Percentiles rank a stretch among this genome's conserved stretches.
These are phyloP conservation scores for Calendula officinalis DNA, from an alignment of 129 eudicot genomes.

Conservation along the genomic window DNA sequence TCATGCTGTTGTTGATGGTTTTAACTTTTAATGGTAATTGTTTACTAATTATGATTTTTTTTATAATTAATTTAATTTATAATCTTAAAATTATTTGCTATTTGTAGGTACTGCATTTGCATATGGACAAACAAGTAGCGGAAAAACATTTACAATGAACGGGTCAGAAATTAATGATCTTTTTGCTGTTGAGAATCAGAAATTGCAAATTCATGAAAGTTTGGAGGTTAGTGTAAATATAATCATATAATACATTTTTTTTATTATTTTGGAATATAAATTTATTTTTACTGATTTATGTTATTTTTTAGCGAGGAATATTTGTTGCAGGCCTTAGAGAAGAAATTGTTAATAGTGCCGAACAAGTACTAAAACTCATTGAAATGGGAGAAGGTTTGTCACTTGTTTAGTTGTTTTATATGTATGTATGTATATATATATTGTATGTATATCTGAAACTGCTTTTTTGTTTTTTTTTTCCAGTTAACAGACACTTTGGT, in stretches of 20 bases:
- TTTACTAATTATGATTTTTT: no score
- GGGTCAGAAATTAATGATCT: constrained; percentile 92
- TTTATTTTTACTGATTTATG: constrained; percentile 5
- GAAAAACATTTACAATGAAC: no score
- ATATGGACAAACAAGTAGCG: no score
- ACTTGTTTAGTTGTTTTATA: no score
- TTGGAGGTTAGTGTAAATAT: no score
- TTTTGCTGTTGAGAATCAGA: constrained; percentile 68
- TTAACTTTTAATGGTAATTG: no score
- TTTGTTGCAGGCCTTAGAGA: constrained; percentile 96
- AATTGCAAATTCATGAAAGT: constrained; percentile 79
- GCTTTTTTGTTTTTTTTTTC: constrained; percentile 16
- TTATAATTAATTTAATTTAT: no score
- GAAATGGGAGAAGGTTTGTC: constrained; percentile 92
- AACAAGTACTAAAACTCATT: constrained; percentile 80
- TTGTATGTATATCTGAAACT: constrained; percentile 14
- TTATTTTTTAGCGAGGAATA: constrained; percentile 59
- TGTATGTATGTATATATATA: no score
- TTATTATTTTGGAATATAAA: not conserved
- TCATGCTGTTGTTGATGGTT: no score
- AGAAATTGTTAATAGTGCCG: constrained; percentile 82
- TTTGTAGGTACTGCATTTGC: no score
- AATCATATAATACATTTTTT: constrained; percentile 51
- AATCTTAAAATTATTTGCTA: no score
- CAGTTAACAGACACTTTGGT: constrained; percentile 94